phyloP scores from a whole-genome alignment of 2,329 filamentous ascomycete genomes.

The Penicillium sp. region DNA sequence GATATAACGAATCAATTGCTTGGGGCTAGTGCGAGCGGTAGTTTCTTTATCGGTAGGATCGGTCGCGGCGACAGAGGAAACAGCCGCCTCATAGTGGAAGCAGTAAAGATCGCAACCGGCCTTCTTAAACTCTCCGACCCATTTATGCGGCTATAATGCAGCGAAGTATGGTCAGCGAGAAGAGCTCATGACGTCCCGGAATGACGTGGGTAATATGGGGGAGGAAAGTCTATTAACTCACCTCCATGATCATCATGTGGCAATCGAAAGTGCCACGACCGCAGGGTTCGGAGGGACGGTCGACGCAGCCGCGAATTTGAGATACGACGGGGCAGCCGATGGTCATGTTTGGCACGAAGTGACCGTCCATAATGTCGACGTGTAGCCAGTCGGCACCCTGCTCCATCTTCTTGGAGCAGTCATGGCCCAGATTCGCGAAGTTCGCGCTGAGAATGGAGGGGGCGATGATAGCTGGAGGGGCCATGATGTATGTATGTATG shows the following conservation, averaged over 20 bases:
- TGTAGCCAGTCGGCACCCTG: conserved; percentile 91
- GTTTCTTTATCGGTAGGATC: conserved; percentile 69
- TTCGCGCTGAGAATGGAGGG: conserved; percentile 98
- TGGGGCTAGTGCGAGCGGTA: conserved; percentile 70
- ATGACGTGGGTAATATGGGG: neutral
- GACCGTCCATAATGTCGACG: conserved; percentile 97
- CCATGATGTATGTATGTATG: conserved; percentile 50
- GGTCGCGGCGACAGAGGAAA: conserved; percentile 78
- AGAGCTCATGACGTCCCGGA: neutral
- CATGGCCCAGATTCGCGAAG: conserved; percentile 83
- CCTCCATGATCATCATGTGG: conserved; percentile 99
- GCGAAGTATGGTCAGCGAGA: conserved; percentile 5
- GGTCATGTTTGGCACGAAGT: conserved; percentile 98
- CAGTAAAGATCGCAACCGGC: conserved; percentile 98
- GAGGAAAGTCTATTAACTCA: conserved; percentile 39
- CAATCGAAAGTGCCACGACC: conserved; percentile 96
- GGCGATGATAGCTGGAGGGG: conserved; percentile 88
- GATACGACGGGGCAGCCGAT: conserved; percentile 94
- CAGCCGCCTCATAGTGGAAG: conserved; percentile 97
- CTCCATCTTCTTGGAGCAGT: conserved; percentile 81
- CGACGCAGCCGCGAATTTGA: conserved; percentile 85
- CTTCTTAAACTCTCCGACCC: conserved; percentile 91
- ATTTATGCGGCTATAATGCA: conserved; percentile 82
- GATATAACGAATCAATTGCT: conserved; percentile 84
- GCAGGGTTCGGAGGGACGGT: conserved; percentile 65